Base-by-base conservation (phyloP, 2,329 filamentous ascomycete species). In the Tolypocladium amazonense region DNA sequence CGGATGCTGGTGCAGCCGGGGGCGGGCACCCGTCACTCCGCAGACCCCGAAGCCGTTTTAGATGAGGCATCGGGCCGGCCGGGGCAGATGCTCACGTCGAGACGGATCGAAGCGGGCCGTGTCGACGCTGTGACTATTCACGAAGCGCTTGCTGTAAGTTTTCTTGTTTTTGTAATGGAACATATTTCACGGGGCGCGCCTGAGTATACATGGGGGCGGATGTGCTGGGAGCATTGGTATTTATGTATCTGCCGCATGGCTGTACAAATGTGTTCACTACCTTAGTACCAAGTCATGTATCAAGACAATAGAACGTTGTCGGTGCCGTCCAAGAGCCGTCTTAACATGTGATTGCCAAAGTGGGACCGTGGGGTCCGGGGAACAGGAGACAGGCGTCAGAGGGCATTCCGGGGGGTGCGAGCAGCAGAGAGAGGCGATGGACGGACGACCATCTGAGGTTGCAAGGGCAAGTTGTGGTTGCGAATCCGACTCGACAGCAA, bases 1-100 rank as follows among this genome's bases (percentile, higher is more conserved):
- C 47, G 78, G 75, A 25, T 87, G 84, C 65, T 87, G 85, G 84
- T 87, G 85, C 64, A 66, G 64, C 20, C 67, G 72, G 41, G 69
- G 68, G 56, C 69, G 72, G 20, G 60, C 67, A 27, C 61, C 67
- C 54, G 63, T 68, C 47, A 66, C 70, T 59, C 69, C 73, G 39
- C 65, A 63, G 47, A 68, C 72, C 45, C 65, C 74, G 53, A 75
- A 74, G 68, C 65, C 69, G 54, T 70, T 72, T 56, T 76, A 68
- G 63, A 54, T 11, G 50, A 37, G 30, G 50, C 50, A 23, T 11
- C 27, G 27, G 27, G 47, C 4, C 27, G 25, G 47, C 3, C 25
- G 27, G 2, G 18, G 27, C 30, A 23, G 35, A 37, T 37, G 12
- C 45, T 47, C 45, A 27, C 45, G 7, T 3, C 8, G 52, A 38